Evolutionary conservation across 352 stramenopile genomes (phyloP), one percentile per base, ranked within the genome.

Genomic region (Globisporangium nodosum): DNA sequence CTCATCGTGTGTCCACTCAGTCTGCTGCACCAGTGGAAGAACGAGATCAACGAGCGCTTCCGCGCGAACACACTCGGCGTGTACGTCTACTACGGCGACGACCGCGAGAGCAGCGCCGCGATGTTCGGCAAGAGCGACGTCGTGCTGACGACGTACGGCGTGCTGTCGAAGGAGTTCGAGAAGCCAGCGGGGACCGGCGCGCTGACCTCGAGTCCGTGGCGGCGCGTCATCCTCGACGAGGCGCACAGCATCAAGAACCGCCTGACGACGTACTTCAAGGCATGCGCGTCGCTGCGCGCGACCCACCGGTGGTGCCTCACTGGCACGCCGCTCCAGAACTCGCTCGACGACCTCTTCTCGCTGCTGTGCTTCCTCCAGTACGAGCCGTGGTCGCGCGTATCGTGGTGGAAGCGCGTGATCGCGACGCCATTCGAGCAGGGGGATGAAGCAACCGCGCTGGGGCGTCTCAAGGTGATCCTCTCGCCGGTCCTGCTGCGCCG

Each of bases 201-300:
- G 13, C 61, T 89, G 1, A 21, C 73, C 16, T 59, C 56, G 8
- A 73, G 68, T 1, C 46, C 81, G 16, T 97, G 90, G 90, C 70
- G 78, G 35, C 85, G 90, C 15, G 65, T 97, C n/a, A 91, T 97
- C 57, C 72, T 97, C 13, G 90, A 97, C 63, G 90, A 97, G 68
- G 87, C 86, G 5, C 90, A 97, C 66, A 92, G 76, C 40, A 97
- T 97, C 68, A 96, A 96, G 73, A 97, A 92, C 56, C 78, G 83
- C 30, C 47, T 66, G 39, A 92, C 81, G n/a, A 70, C 55, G 37
- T 90, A 92, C 61, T 90, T 89, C 52, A 78, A 76, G 20, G 70
- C 78, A 15, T 92, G 84, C 42, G 70, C 71, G 15, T 50, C 68
- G 1, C 53, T 96, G 3, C 58, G 59, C 37, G 79, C 83, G 3